phyloP scores from a whole-genome alignment of 2,329 filamentous ascomycete genomes.

The Esteya vermicola region DNA sequence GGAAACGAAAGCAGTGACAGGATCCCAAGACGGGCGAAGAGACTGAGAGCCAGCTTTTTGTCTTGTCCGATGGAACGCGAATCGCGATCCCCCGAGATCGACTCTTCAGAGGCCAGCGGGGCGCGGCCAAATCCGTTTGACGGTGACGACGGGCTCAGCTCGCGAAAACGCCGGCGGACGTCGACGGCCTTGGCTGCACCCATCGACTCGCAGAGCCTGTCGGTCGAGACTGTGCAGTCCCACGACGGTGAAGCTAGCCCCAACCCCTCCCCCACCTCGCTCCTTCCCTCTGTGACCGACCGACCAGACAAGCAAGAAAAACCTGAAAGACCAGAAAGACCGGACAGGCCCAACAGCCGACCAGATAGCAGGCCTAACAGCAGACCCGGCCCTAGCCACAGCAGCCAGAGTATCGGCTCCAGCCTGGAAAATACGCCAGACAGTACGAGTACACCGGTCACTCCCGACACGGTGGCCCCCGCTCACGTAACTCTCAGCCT shows the following conservation, averaged over 20 bases:
- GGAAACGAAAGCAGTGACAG: too few relatives aligned
- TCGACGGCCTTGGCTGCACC: slow-evolving; percentile 38
- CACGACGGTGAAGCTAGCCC: slow-evolving; percentile 2
- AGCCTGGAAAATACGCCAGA: slow-evolving; percentile 29
- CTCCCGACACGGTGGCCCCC: neutral
- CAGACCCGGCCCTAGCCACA: slow-evolving; percentile 15
- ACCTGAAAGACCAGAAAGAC: too few relatives aligned
- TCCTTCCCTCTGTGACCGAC: too few relatives aligned
- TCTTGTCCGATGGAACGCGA: slow-evolving; percentile 39
- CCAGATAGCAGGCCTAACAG: too few relatives aligned
- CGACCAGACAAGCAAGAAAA: too few relatives aligned
- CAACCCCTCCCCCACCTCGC: neutral
- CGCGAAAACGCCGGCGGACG: slow-evolving; percentile 48
- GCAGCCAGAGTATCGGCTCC: slow-evolving; percentile 25
- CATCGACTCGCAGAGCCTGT: slow-evolving; percentile 37
- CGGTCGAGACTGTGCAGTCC: slow-evolving; percentile 27
- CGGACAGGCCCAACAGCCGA: too few relatives aligned
- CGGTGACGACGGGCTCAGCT: slow-evolving; percentile 38
- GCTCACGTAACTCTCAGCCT: slow-evolving; percentile 42
- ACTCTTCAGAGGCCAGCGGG: slow-evolving; percentile 49
- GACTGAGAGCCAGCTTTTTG: too few relatives aligned
- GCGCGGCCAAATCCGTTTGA: slow-evolving; percentile 49
- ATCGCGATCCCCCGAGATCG: slow-evolving; percentile 25
- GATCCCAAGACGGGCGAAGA: too few relatives aligned
- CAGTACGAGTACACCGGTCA: slow-evolving; percentile 10